phyloP scores from a whole-genome alignment of 2,329 filamentous ascomycete species.

The Pestalotiopsis sp. region DNA sequence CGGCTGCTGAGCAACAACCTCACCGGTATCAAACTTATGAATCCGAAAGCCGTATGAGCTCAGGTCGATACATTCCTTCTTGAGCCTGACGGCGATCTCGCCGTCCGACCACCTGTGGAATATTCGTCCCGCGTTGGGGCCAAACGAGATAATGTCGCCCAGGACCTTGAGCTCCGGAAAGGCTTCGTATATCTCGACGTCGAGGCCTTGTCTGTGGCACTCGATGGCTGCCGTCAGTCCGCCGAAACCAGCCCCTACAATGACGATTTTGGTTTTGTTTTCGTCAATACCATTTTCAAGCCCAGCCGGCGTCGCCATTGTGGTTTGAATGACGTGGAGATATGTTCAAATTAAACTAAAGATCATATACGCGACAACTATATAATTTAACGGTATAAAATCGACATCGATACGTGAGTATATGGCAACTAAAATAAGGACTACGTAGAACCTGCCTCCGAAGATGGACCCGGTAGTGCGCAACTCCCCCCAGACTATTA shows the following conservation, averaged over 20 bases:
- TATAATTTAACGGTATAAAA: too few species aligned
- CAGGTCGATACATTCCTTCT: constrained; percentile 54
- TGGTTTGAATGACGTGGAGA: background rate
- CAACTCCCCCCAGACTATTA: background rate
- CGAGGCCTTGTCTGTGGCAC: constrained; percentile 63
- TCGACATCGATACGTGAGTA: background rate
- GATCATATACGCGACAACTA: too few species aligned
- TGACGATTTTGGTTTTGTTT: background rate
- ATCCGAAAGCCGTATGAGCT: constrained; percentile 60
- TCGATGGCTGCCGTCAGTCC: constrained; percentile 66
- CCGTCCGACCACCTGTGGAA: constrained; percentile 61
- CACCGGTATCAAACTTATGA: constrained; percentile 62
- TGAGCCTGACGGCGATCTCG: constrained; percentile 47
- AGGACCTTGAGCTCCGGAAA: constrained; percentile 60
- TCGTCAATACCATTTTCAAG: background rate
- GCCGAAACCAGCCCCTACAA: constrained; percentile 51
- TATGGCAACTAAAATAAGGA: background rate
- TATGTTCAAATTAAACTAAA: too few species aligned
- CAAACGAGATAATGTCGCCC: constrained; percentile 66
- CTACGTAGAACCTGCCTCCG: background rate
- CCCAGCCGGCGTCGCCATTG: background rate
- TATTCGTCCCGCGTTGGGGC: constrained; percentile 63
- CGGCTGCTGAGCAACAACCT: constrained; percentile 60
- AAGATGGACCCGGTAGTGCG: background rate
- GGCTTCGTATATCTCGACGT: constrained; percentile 60